These are phyloP conservation scores for Mycena sanguinolenta DNA, from an alignment of 768 basidiomycete genomes.

Conservation along the genomic window DNA sequence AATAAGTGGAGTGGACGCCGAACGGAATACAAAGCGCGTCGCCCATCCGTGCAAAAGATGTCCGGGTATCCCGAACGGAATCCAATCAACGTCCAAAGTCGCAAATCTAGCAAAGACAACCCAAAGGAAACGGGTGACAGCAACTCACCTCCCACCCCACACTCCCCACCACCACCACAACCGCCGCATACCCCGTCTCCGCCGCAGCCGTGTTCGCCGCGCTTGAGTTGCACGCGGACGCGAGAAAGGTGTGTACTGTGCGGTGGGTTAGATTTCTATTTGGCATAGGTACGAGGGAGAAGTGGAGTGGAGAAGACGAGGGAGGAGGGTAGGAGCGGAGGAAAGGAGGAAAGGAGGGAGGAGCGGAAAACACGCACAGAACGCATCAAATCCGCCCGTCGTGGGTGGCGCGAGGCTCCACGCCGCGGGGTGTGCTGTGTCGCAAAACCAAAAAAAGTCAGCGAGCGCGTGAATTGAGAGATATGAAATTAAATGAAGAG, in stretches of 20 bases:
- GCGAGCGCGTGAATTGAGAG: not conserved
- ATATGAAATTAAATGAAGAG: not conserved
- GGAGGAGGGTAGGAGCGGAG: not conserved
- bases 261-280: not conserved
- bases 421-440: not conserved
- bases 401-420: not conserved
- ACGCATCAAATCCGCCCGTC: not conserved
- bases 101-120: too few relatives aligned
- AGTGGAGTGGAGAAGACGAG: not conserved
- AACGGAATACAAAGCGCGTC: too few relatives aligned
- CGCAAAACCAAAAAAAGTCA: not conserved
- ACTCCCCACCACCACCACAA: slow-evolving; percentile 86
- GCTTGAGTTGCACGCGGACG: slow-evolving; percentile 67
- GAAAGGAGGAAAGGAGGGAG: too few relatives aligned
- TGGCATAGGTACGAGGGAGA: not conserved
- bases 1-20: too few relatives aligned
- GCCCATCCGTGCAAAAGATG: too few relatives aligned
- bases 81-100: too few relatives aligned
- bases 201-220: slow-evolving; percentile 61
- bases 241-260: slow-evolving; percentile 63
- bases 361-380: not conserved
- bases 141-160: slow-evolving; percentile 65
- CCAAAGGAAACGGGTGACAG: too few relatives aligned
- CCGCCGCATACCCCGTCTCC: slow-evolving; percentile 86
- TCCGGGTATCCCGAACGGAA: too few relatives aligned